phyloP scores from a whole-genome alignment of 129 eudicot species.

The Artemisia argyi region DNA sequence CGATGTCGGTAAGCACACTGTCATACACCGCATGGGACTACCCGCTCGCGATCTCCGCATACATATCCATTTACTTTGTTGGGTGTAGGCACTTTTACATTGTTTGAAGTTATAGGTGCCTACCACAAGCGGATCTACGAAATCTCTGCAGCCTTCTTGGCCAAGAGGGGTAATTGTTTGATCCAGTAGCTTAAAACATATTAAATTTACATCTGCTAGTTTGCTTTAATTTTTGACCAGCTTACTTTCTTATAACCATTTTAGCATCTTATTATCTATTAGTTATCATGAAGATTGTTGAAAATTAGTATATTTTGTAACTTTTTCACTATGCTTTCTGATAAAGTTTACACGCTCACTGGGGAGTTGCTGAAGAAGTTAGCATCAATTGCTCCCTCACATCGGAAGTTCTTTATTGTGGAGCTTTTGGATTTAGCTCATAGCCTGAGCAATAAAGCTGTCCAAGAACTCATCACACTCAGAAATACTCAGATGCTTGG shows the following conservation, averaged over 20 bases:
- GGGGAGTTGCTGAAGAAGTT: background rate
- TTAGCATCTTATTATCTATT: too few species aligned
- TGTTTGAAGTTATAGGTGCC: too few species aligned
- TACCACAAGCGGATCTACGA: too few species aligned
- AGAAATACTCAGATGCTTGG: background rate
- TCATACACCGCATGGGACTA: slow-evolving; percentile 79
- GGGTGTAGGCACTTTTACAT: slow-evolving; percentile 31
- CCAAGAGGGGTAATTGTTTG: too few species aligned
- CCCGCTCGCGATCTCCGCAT: slow-evolving; percentile 93
- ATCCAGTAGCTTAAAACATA: too few species aligned
- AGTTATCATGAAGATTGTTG: too few species aligned
- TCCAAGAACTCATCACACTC: background rate
- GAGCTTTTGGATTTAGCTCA: background rate
- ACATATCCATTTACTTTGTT: slow-evolving; percentile 74
- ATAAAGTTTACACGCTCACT: background rate
- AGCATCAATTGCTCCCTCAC: background rate
- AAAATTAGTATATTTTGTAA: background rate
- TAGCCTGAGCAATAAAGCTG: background rate
- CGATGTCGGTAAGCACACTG: slow-evolving; percentile 69
- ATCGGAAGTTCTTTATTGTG: background rate
- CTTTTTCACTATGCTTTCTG: background rate
- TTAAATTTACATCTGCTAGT: too few species aligned
- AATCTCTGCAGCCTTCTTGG: too few species aligned
- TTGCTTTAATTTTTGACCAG: too few species aligned
- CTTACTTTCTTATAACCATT: too few species aligned